A percentile compares a stretch with the other conserved stretches of the same genome.
Evolutionary conservation across 306 rosid genomes (phyloP).

Genomic region (Glycine soja): DNA sequence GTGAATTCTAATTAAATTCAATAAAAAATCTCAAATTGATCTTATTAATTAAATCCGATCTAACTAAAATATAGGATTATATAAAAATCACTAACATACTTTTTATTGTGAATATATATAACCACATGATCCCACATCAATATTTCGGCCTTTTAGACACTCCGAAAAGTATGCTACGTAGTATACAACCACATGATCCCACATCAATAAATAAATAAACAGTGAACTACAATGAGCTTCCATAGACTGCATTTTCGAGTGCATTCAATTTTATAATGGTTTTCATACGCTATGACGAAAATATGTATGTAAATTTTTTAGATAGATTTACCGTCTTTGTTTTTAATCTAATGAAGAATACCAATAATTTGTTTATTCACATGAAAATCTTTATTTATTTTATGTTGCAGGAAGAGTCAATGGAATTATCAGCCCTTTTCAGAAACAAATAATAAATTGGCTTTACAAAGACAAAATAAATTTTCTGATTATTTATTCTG

Average conservation of each 20-base stretch:
- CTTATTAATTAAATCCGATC: not conserved
- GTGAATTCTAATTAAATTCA: not conserved
- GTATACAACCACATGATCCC: not conserved
- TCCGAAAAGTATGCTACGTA: conserved; percentile 28
- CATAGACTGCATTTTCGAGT: not conserved
- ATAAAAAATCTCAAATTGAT: not conserved
- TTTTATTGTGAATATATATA: not conserved
- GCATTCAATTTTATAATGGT: conserved; percentile 28
- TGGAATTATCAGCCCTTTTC: conserved; percentile 18
- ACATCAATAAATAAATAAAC: not conserved
- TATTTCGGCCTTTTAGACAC: conserved; percentile 13
- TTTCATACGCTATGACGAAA: not conserved
- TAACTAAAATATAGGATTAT: not conserved
- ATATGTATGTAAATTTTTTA: not conserved
- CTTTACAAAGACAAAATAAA: conserved; percentile 29
- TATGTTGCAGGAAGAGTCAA: conserved; percentile 19
- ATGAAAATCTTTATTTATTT: not conserved
- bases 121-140: no score
- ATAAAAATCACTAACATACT: not conserved
- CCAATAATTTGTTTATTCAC: not conserved
- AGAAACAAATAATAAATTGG: conserved; percentile 1
- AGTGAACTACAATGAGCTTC: not conserved
- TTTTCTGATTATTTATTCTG: conserved; percentile 12
- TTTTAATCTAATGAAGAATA: conserved; percentile 23
- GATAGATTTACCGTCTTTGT: conserved; percentile 15